Evolutionary conservation across 2,329 filamentous ascomycete genomes (phyloP).

Genomic region (Tolypocladium ovalisporum): DNA sequence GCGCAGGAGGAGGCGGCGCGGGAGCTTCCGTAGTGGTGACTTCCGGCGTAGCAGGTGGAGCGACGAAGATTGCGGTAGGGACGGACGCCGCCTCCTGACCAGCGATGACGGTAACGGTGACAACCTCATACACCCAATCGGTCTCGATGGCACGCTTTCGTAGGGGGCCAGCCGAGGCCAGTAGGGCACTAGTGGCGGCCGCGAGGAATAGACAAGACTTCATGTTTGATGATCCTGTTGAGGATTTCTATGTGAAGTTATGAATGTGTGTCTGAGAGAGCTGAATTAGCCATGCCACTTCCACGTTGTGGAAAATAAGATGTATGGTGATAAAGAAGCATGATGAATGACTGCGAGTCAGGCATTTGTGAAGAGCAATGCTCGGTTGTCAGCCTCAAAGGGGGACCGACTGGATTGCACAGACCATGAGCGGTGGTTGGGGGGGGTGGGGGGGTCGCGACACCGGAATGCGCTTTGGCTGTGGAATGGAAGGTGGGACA

Average conservation of each 20-base stretch:
- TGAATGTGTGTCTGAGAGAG: neutral
- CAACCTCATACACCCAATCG: conserved; percentile 27
- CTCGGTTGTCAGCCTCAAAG: neutral
- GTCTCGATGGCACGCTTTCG: conserved; percentile 28
- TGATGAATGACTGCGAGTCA: neutral
- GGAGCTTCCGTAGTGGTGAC: too few species aligned
- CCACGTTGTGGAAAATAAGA: neutral
- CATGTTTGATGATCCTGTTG: conserved; percentile 25
- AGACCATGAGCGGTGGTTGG: neutral
- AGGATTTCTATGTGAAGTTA: neutral
- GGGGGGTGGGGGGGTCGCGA: too few species aligned
- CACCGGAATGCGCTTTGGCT: neutral
- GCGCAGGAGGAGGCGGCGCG: neutral
- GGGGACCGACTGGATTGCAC: neutral
- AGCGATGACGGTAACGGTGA: conserved; percentile 34
- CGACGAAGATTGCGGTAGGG: neutral
- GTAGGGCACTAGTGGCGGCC: conserved; percentile 31
- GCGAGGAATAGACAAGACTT: conserved; percentile 36
- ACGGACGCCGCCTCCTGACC: conserved; percentile 9
- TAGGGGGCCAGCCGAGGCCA: conserved; percentile 34
- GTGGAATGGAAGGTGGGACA: neutral
- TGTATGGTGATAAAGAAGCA: neutral
- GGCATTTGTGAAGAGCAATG: neutral
- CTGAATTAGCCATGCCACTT: neutral
- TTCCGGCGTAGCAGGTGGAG: conserved; percentile 1